These are phyloP conservation scores for Fibroporia radiculosa DNA, from an alignment of 768 basidiomycete species.

Conservation along the genomic window DNA sequence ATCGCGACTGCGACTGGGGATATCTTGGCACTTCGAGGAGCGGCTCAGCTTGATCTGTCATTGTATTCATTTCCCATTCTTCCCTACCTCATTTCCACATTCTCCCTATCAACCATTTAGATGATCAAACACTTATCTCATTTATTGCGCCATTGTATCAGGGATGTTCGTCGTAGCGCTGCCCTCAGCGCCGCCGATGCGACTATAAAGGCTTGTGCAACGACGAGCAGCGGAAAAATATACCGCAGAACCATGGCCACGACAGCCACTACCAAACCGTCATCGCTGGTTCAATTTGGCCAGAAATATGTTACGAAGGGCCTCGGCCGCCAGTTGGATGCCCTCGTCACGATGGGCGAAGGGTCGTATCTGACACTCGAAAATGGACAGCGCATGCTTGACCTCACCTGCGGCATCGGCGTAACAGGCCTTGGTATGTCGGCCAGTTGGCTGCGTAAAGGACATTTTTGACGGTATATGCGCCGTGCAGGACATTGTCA, in stretches of 20 bases:
- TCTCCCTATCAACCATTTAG: not conserved
- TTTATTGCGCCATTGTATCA: not conserved
- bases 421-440: conserved; percentile 71
- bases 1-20: too few species aligned
- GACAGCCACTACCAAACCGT: conserved; percentile 7
- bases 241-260: conserved; percentile 13
- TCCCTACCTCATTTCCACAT: not conserved
- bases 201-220: not conserved
- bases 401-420: conserved; percentile 85
- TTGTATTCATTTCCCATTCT: not conserved
- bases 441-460: too few species aligned
- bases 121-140: conserved; percentile 1
- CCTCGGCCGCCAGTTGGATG: conserved; percentile 36
- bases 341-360: conserved; percentile 56
- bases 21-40: too few species aligned
- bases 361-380: conserved; percentile 69
- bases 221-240: not conserved
- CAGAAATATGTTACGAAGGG: conserved; percentile 39
- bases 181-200: not conserved
- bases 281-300: conserved; percentile 27
- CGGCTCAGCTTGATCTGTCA: too few species aligned
- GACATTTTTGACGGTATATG: not conserved
- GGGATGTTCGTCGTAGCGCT: not conserved
- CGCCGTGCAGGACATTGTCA: conserved; percentile 68
- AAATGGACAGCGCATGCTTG: conserved; percentile 68